Percentiles rank a stretch among this genome's conserved stretches.
phyloP scores from a whole-genome alignment of 345 rosid species.

The Salix exigua region DNA sequence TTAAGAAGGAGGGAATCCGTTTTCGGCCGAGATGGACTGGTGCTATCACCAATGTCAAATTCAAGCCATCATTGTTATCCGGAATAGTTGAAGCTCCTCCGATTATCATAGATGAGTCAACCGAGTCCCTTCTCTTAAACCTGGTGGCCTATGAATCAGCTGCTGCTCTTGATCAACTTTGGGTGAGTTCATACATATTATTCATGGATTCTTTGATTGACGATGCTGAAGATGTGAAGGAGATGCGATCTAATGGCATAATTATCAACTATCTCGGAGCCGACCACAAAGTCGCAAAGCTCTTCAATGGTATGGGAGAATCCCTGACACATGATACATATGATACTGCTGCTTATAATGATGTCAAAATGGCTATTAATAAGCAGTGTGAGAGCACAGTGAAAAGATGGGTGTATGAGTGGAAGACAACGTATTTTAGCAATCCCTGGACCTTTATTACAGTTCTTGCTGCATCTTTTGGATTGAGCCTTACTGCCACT shows the following conservation, averaged over 20 bases:
- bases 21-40: neutral
- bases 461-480: no score
- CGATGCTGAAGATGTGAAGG: conserved; percentile 11
- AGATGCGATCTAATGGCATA: conserved; percentile 2
- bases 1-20: neutral
- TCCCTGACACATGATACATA: conserved; percentile 15
- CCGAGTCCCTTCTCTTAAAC: conserved; percentile 16
- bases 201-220: conserved; percentile 20
- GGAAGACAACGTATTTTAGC: no score
- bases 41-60: neutral
- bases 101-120: conserved; percentile 14
- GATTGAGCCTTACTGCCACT: no score
- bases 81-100: conserved; percentile 10
- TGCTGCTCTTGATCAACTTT: neutral
- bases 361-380: no score
- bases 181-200: conserved; percentile 14
- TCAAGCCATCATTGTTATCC: neutral
- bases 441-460: no score
- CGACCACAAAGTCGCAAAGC: conserved; percentile 13
- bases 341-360: neutral
- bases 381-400: no score
- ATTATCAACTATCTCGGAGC: conserved; percentile 11
- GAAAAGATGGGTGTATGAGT: no score
- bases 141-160: neutral
- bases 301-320: conserved; percentile 8